A percentile compares a stretch with the other conserved stretches of the same genome.
Evolutionary conservation across 805 yeast species (phyloP).

Genomic region (Candida anglica): DNA sequence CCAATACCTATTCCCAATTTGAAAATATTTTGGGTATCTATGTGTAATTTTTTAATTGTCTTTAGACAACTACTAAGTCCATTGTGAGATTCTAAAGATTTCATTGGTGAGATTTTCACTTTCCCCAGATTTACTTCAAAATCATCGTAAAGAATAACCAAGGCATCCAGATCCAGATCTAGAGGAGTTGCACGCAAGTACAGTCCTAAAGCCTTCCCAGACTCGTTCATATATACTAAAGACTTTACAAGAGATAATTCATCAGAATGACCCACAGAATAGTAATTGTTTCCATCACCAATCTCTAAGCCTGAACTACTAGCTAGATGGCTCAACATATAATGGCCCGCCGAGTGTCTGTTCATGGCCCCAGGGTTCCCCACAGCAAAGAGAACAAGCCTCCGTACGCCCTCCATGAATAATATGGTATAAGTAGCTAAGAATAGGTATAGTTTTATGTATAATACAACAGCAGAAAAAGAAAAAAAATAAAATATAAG

Average conservation of each 20-base stretch:
- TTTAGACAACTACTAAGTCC: slow-evolving; percentile 28
- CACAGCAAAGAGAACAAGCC: slow-evolving; percentile 20
- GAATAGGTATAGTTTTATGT: too few species aligned
- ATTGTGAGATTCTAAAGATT: slow-evolving; percentile 37
- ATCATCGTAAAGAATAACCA: slow-evolving; percentile 34
- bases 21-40: slow-evolving; percentile 8
- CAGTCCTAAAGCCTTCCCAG: slow-evolving; percentile 23
- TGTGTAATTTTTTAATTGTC: slow-evolving; percentile 1
- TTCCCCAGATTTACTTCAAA: slow-evolving; percentile 30
- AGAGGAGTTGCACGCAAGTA: slow-evolving; percentile 13
- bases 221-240: slow-evolving; percentile 38
- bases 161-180: slow-evolving; percentile 6
- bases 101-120: slow-evolving; percentile 24
- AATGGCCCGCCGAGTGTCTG: slow-evolving; percentile 40
- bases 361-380: slow-evolving; percentile 39
- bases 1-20: slow-evolving; percentile 41
- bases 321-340: slow-evolving; percentile 22
- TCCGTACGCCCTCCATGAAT: slow-evolving; percentile 9
- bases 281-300: slow-evolving; percentile 19
- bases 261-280: slow-evolving; percentile 21
- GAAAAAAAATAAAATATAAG: too few species aligned
- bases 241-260: slow-evolving; percentile 30
- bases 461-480: too few species aligned
- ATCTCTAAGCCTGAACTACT: slow-evolving; percentile 13
- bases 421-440: too few species aligned